phyloP scores from a whole-genome alignment of 2,329 filamentous ascomycete species.

The Lachnellula suecica region DNA sequence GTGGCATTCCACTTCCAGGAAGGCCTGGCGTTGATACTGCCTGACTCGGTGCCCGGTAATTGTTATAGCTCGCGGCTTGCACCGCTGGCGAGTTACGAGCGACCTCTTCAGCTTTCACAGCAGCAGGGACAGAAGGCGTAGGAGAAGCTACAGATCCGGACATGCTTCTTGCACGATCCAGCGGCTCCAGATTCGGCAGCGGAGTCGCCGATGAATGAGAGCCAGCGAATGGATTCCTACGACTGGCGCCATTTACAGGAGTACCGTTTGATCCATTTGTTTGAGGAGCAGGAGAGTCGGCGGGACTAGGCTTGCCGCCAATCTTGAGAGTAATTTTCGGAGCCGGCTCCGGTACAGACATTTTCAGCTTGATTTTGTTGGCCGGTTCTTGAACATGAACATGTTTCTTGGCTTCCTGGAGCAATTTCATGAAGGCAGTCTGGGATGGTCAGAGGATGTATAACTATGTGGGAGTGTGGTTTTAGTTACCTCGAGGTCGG shows the following conservation, averaged over 20 bases:
- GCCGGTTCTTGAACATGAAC: constrained; percentile 68
- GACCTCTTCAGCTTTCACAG: constrained; percentile 39
- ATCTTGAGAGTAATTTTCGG: constrained; percentile 74
- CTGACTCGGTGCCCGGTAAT: constrained; percentile 41
- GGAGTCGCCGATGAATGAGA: constrained; percentile 22
- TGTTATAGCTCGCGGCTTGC: constrained; percentile 16
- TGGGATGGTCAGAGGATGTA: constrained; percentile 38
- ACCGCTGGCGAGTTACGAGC: constrained; percentile 31
- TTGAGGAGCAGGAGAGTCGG: constrained; percentile 50
- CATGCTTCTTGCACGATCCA: constrained; percentile 32
- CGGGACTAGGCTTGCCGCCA: constrained; percentile 51
- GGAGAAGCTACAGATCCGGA: constrained; percentile 32
- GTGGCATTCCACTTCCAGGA: constrained; percentile 28
- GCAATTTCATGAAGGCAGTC: constrained; percentile 66
- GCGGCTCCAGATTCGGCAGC: constrained; percentile 26
- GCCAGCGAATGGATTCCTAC: constrained; percentile 31
- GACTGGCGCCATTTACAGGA: constrained; percentile 23
- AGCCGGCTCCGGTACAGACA: constrained; percentile 43
- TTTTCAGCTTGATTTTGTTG: constrained; percentile 79
- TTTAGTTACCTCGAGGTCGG: constrained; percentile 69
- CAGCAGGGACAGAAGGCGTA: constrained; percentile 29
- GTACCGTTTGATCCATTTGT: constrained; percentile 38
- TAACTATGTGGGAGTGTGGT: neutral
- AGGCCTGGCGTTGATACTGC: constrained; percentile 27
- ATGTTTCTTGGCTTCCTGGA: constrained; percentile 69